Evolutionary conservation across 768 basidiomycete species (phyloP).

Genomic region (Ramaria rubella): DNA sequence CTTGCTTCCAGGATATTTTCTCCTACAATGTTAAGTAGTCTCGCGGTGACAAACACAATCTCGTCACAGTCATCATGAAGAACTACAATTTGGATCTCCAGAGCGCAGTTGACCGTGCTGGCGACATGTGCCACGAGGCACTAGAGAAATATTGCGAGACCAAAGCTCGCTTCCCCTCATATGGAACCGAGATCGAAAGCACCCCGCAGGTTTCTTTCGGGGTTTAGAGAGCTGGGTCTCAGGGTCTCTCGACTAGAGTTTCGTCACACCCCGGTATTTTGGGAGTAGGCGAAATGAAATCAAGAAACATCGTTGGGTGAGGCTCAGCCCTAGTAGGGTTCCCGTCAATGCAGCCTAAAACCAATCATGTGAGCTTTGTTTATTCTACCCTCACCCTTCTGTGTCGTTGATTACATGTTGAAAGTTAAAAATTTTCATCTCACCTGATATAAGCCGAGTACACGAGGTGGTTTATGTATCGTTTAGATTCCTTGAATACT

Average conservation of each 20-base stretch:
- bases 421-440: too few relatives aligned
- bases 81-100: conserved; percentile 29
- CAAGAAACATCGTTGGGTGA: conserved; percentile 47
- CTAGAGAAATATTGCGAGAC: conserved; percentile 28
- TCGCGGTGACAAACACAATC: conserved; percentile 36
- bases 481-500: too few relatives aligned
- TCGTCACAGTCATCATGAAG: conserved; percentile 37
- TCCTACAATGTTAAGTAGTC: conserved; percentile 37
- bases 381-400: too few relatives aligned
- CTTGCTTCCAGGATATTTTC: conserved; percentile 29
- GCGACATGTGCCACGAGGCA: conserved; percentile 24
- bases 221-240: conserved; percentile 41
- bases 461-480: too few relatives aligned
- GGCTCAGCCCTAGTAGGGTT: too few relatives aligned
- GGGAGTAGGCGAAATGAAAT: conserved; percentile 49
- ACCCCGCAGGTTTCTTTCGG: conserved; percentile 39
- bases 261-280: conserved; percentile 63
- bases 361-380: too few relatives aligned
- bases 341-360: too few relatives aligned
- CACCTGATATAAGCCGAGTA: too few relatives aligned
- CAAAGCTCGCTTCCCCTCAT: conserved; percentile 43
- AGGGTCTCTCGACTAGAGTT: conserved; percentile 69
- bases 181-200: conserved; percentile 54
- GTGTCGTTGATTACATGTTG: too few relatives aligned
- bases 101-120: conserved; percentile 34